These are phyloP conservation scores for Crithidia expoeki DNA, from an alignment of 208 protist species.

Conservation along the genomic window DNA sequence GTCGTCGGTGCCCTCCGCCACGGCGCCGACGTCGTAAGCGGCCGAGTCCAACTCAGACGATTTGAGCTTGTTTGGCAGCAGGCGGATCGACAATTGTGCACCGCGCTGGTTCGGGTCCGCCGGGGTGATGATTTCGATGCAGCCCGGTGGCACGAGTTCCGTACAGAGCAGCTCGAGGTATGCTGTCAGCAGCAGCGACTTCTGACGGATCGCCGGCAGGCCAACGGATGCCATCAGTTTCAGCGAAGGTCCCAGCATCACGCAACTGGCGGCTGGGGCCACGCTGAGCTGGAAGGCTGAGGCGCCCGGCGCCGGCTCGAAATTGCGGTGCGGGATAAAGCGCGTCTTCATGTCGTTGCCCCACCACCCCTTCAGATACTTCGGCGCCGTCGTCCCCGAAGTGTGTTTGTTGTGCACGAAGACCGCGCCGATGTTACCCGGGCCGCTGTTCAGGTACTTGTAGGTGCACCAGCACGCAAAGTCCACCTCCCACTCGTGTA, in stretches of 20 bases:
- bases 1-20: slow-evolving; percentile 39
- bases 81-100: slow-evolving; percentile 87
- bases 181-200: slow-evolving; percentile 86
- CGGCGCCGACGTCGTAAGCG: slow-evolving; percentile 46
- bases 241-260: slow-evolving; percentile 78
- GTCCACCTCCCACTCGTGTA: slow-evolving; percentile 97
- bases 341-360: slow-evolving; percentile 79
- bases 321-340: slow-evolving; percentile 71
- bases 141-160: slow-evolving; percentile 62
- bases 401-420: slow-evolving; percentile 94
- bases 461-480: slow-evolving; percentile 97
- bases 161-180: slow-evolving; percentile 91
- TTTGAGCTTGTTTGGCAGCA: slow-evolving; percentile 62
- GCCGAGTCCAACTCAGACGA: slow-evolving; percentile 8
- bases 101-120: slow-evolving; percentile 80
- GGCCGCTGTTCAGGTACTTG: slow-evolving; percentile 96
- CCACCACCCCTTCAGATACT: slow-evolving; percentile 91
- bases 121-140: slow-evolving; percentile 86
- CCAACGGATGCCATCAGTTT: slow-evolving; percentile 87
- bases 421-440: slow-evolving; percentile 84
- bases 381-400: slow-evolving; percentile 32
- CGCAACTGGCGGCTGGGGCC: slow-evolving; percentile 63
- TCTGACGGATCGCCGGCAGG: slow-evolving; percentile 75
- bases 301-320: slow-evolving; percentile 72
- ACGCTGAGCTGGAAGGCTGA: slow-evolving; percentile 85